Percentiles rank a stretch among this genome's conserved stretches.
These are phyloP conservation scores for Kodamaea sagamina DNA, from an alignment of 805 yeast species.

Conservation along the genomic window DNA sequence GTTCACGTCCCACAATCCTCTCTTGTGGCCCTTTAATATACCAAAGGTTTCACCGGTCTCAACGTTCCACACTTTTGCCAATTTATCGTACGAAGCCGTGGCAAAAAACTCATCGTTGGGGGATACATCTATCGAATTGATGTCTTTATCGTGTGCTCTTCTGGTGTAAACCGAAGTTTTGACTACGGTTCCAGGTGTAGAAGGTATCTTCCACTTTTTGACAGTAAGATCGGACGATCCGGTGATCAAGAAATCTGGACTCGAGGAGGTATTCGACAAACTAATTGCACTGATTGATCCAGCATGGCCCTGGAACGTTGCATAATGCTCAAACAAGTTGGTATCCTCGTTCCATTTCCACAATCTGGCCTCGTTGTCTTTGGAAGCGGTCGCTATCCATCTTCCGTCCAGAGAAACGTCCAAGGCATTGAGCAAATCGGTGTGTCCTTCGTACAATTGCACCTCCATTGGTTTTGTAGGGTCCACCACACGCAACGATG, in stretches of 20 bases:
- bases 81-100: constrained; percentile 91
- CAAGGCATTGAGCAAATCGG: constrained; percentile 77
- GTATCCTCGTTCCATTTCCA: constrained; percentile 65
- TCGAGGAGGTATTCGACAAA: constrained; percentile 53
- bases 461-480: constrained; percentile 62
- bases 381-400: constrained; percentile 92
- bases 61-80: constrained; percentile 86
- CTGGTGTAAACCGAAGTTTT: constrained; percentile 81
- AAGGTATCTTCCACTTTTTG: constrained; percentile 80
- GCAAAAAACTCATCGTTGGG: constrained; percentile 89
- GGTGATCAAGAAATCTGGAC: constrained; percentile 74
- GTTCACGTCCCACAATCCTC: constrained; percentile 91
- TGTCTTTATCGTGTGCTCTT: constrained; percentile 96
- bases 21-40: constrained; percentile 81
- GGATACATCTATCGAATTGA: constrained; percentile 85
- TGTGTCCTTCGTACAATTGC: constrained; percentile 74
- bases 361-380: constrained; percentile 80
- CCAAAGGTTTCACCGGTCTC: constrained; percentile 87
- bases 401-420: constrained; percentile 77
- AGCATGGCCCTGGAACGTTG: constrained; percentile 81
- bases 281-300: constrained; percentile 83
- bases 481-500: constrained; percentile 76
- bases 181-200: constrained; percentile 36
- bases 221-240: constrained; percentile 84
- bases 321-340: constrained; percentile 46